These are phyloP conservation scores for Toxicodendron radicans DNA, from an alignment of 345 rosid species.

Conservation along the genomic window DNA sequence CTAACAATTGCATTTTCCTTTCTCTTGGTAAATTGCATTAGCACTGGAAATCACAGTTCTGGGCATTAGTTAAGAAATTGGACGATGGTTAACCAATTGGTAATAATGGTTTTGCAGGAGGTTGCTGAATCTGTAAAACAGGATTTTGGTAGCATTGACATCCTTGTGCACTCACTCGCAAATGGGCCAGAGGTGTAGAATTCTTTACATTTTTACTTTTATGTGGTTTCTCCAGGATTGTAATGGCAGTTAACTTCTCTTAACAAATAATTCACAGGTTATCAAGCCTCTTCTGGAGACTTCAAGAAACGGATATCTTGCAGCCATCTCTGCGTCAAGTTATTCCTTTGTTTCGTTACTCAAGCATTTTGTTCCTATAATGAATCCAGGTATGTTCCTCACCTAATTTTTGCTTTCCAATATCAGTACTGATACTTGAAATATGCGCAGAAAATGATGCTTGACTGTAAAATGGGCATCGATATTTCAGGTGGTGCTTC, in stretches of 20 bases:
- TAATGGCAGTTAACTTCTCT: background rate
- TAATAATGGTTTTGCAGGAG: constrained; percentile 36
- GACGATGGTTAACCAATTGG: background rate
- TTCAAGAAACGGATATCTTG: constrained; percentile 83
- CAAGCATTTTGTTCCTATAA: constrained; percentile 80
- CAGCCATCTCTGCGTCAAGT: constrained; percentile 89
- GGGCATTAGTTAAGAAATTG: background rate
- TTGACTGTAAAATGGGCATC: constrained; percentile 2
- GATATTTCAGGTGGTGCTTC: constrained; percentile 75
- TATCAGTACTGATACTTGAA: background rate
- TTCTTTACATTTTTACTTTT: background rate
- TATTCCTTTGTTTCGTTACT: constrained; percentile 82
- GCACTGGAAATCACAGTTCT: too few species aligned
- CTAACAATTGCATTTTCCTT: background rate
- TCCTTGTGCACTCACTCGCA: constrained; percentile 71
- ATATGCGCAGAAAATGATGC: background rate
- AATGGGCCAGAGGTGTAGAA: constrained; percentile 65
- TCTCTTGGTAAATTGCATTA: too few species aligned
- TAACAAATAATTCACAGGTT: constrained; percentile 43
- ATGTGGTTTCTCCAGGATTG: background rate
- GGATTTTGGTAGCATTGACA: constrained; percentile 70
- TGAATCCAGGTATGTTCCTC: constrained; percentile 73
- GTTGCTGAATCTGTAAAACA: constrained; percentile 55
- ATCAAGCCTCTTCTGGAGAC: constrained; percentile 88
- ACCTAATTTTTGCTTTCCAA: background rate